A percentile compares a stretch with the other conserved stretches of the same genome.
Conservation (phyloP, 139 green algal species). For the Parachlorella kessleri region DNA sequence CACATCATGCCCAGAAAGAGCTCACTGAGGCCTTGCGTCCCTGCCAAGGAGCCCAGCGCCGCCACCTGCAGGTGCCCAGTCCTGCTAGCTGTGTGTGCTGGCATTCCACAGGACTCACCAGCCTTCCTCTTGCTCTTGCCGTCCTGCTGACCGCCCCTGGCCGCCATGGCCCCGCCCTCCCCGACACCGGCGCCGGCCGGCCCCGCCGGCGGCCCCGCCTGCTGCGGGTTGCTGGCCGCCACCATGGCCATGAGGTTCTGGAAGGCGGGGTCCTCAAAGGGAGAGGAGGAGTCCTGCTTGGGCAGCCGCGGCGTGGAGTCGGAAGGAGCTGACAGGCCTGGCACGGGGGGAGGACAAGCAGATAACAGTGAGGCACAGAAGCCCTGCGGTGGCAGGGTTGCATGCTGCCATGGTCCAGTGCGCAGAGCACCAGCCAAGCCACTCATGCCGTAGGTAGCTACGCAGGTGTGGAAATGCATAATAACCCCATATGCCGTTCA, state of each 20-base stretch:
- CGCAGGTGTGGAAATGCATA: too few species aligned
- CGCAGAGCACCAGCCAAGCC: background rate
- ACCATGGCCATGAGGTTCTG: slow-evolving; percentile 43
- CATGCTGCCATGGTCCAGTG: background rate
- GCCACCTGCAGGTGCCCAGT: too few species aligned
- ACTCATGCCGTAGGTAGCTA: background rate
- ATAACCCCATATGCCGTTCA: background rate
- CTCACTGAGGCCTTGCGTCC: too few species aligned
- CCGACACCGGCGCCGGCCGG: background rate
- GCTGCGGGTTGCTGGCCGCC: background rate
- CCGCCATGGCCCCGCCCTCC: background rate
- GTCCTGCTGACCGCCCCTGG: background rate
- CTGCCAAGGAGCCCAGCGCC: too few species aligned
- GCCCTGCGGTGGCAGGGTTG: background rate
- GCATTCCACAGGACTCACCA: too few species aligned
- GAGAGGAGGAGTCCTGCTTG: slow-evolving; percentile 25
- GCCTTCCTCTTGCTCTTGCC: slow-evolving; percentile 41
- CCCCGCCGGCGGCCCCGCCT: background rate
- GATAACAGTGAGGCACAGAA: background rate
- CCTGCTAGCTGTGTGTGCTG: too few species aligned
- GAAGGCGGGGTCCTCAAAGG: slow-evolving; percentile 46
- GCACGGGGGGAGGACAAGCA: background rate
- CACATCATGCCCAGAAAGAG: too few species aligned
- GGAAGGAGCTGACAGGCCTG: background rate
- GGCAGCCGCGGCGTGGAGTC: slow-evolving; percentile 9